phyloP scores from a whole-genome alignment of 352 stramenopile species.

The Elongisporangium anandrum region DNA sequence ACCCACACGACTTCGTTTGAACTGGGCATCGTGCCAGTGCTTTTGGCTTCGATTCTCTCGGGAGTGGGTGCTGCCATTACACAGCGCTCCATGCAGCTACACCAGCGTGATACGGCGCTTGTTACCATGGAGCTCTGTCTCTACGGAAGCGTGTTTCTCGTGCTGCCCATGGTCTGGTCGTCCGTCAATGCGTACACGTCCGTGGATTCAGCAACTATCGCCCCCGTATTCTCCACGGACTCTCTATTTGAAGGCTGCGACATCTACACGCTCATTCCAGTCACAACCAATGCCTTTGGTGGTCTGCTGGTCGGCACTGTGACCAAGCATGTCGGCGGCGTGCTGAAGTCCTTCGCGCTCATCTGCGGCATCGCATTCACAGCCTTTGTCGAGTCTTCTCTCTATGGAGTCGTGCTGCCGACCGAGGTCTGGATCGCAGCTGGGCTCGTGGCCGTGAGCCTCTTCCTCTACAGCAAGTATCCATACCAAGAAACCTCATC shows the following conservation, averaged over 20 bases:
- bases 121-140: conserved; percentile 80
- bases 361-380: conserved; percentile 88
- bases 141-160: conserved; percentile 71
- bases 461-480: conserved; percentile 72
- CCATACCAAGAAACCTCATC: conserved; percentile 29
- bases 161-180: conserved; percentile 40
- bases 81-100: conserved; percentile 74
- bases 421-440: conserved; percentile 66
- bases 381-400: conserved; percentile 66
- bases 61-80: conserved; percentile 72
- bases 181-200: conserved; percentile 15
- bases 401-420: conserved; percentile 62
- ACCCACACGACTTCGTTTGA: conserved; percentile 37
- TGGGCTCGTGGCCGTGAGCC: conserved; percentile 56
- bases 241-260: conserved; percentile 72
- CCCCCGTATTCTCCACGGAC: conserved; percentile 8
- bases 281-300: conserved; percentile 74
- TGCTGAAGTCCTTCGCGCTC: conserved; percentile 88
- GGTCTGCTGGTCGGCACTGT: conserved; percentile 85
- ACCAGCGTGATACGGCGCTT: conserved; percentile 63
- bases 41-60: conserved; percentile 70
- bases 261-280: conserved; percentile 67
- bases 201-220: neutral
- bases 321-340: conserved; percentile 88
- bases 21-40: conserved; percentile 58